These are phyloP conservation scores for Aureoboletus auriporus DNA, from an alignment of 768 basidiomycete species.

Conservation along the genomic window DNA sequence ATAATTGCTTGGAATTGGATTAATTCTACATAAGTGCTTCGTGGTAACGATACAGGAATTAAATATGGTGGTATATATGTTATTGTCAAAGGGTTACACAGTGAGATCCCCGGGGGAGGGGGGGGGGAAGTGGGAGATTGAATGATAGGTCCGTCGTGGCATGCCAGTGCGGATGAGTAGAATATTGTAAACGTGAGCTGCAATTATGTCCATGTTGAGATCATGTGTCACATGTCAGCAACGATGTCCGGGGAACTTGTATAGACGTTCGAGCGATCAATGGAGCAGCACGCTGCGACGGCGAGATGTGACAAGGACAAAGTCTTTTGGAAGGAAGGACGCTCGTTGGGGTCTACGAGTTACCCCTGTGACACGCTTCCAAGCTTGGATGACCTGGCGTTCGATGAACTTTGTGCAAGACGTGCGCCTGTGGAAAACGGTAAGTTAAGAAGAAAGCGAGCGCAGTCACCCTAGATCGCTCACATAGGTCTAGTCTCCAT, in stretches of 20 bases:
- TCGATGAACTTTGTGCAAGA: slow-evolving; percentile 48
- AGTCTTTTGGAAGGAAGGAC: slow-evolving; percentile 55
- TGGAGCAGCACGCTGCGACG: slow-evolving; percentile 48
- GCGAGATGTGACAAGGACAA: slow-evolving; percentile 54
- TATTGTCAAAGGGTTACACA: no score
- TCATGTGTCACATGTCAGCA: not conserved
- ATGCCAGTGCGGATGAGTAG: no score
- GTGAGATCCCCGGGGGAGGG: no score
- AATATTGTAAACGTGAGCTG: no score
- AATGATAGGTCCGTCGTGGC: no score
- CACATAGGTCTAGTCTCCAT: slow-evolving; percentile 25
- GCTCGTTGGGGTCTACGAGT: slow-evolving; percentile 49
- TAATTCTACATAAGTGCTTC: no score
- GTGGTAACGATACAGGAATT: no score
- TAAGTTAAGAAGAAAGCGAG: not conserved
- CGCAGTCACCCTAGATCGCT: not conserved
- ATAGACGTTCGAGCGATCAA: slow-evolving; percentile 12
- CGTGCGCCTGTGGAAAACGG: slow-evolving; percentile 12
- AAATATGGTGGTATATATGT: no score
- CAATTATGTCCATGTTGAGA: slow-evolving; percentile 6
- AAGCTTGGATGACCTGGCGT: slow-evolving; percentile 54
- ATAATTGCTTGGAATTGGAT: no score
- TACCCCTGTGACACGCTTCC: slow-evolving; percentile 57
- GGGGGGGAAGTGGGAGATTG: no score
- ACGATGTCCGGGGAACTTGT: no score